phyloP scores from a whole-genome alignment of 495 filamentous ascomycete species.

The Astrothelium subdiscretum region DNA sequence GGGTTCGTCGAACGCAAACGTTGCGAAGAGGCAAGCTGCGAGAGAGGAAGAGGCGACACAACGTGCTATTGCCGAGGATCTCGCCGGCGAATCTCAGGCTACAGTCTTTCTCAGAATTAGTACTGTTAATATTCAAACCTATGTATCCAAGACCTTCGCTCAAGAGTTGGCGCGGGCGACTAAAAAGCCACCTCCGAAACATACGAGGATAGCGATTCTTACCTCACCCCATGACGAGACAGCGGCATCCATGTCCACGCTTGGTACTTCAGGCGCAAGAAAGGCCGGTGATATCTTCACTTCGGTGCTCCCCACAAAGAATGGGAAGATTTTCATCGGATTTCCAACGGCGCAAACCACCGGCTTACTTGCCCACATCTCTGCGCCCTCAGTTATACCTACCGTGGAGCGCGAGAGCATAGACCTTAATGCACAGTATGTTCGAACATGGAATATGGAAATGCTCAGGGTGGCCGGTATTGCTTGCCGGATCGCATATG shows the following conservation, averaged over 20 bases:
- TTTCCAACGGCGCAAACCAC: constrained; percentile 97
- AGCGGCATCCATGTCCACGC: constrained; percentile 34
- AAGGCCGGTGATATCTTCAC: constrained; percentile 66
- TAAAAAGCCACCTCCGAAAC: constrained; percentile 88
- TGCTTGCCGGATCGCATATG: constrained; percentile 75
- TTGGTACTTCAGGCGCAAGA: constrained; percentile 42
- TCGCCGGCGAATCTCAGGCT: constrained; percentile 53
- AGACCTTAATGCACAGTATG: constrained; percentile 87
- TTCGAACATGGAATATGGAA: constrained; percentile 92
- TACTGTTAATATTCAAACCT: constrained; percentile 67
- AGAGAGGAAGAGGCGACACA: constrained; percentile 41
- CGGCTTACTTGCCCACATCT: constrained; percentile 87
- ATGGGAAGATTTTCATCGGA: constrained; percentile 88
- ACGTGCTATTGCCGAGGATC: constrained; percentile 50
- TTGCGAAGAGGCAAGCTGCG: constrained; percentile 33
- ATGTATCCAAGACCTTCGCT: constrained; percentile 52
- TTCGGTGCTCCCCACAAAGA: constrained; percentile 79
- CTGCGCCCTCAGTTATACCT: constrained; percentile 93
- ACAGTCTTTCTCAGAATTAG: constrained; percentile 81
- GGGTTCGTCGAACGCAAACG: constrained; percentile 29
- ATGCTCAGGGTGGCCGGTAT: constrained; percentile 87
- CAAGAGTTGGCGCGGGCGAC: constrained; percentile 90
- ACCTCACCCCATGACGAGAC: constrained; percentile 85
- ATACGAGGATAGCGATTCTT: constrained; percentile 70
- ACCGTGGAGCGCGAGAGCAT: constrained; percentile 98